Conservation (phyloP, 2,329 filamentous ascomycete species). For the Alternaria alternata region DNA sequence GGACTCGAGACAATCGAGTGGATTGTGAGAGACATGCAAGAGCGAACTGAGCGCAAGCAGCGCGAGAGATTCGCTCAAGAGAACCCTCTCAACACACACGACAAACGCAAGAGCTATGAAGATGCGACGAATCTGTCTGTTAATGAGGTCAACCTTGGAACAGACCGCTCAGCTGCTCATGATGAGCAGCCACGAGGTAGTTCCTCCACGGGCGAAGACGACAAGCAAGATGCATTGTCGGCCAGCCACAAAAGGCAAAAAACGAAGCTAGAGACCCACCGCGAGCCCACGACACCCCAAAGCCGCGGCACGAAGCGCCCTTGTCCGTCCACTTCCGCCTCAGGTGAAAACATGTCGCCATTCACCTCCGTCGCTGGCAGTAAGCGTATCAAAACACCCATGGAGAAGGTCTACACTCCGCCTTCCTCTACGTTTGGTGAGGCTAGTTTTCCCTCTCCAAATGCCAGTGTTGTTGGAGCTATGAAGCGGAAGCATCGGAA, state of each 20-base stretch:
- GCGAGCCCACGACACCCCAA: not conserved
- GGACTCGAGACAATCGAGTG: not conserved
- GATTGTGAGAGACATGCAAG: not conserved
- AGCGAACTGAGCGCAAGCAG: not conserved
- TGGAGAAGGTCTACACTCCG: not conserved
- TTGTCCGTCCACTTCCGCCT: not conserved
- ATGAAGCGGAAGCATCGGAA: not conserved
- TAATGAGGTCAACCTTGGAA: fast-evolving
- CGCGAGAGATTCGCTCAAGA: not conserved
- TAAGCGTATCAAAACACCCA: not conserved
- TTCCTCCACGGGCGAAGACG: no score
- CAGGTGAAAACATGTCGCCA: not conserved
- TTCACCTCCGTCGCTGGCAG: not conserved
- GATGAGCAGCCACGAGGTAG: not conserved
- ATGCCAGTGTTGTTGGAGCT: not conserved
- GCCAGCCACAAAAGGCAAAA: not conserved
- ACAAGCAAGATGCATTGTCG: not conserved
- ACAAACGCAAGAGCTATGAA: not conserved
- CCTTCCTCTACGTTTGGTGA: not conserved
- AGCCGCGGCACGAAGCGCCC: not conserved
- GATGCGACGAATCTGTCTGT: not conserved
- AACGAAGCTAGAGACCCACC: not conserved
- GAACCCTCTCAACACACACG: not conserved
- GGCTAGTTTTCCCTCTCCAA: not conserved
- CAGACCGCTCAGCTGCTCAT: no score